Percentiles rank a stretch among this genome's conserved stretches.
phyloP scores from a whole-genome alignment of 2,329 filamentous ascomycete species.

The Nemania sp. region DNA sequence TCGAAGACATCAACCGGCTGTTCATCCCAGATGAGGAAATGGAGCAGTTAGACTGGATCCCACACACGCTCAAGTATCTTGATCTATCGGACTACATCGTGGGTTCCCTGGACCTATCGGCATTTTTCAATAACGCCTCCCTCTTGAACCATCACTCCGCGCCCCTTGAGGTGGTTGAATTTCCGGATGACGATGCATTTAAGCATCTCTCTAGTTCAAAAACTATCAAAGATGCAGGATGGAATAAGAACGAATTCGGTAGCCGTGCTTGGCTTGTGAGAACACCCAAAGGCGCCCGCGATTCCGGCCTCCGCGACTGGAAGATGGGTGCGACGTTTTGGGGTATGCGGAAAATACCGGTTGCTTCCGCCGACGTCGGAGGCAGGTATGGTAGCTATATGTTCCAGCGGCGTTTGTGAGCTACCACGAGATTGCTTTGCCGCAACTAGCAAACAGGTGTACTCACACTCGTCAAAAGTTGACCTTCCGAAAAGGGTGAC shows the following conservation, averaged over 20 bases:
- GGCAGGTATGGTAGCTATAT: constrained; percentile 83
- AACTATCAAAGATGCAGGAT: constrained; percentile 65
- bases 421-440: neutral
- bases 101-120: constrained; percentile 61
- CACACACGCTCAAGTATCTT: constrained; percentile 70
- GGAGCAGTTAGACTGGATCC: constrained; percentile 50
- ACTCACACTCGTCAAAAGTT: too few relatives aligned
- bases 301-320: constrained; percentile 68
- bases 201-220: constrained; percentile 65
- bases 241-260: constrained; percentile 72
- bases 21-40: constrained; percentile 55
- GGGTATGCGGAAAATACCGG: constrained; percentile 90
- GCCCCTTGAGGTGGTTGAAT: constrained; percentile 76
- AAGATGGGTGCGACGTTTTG: constrained; percentile 85
- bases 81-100: constrained; percentile 74
- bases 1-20: constrained; percentile 67
- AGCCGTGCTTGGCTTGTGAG: constrained; percentile 67
- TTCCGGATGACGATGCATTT: constrained; percentile 71
- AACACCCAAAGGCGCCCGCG: constrained; percentile 39
- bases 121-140: constrained; percentile 53
- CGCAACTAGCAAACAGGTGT: neutral
- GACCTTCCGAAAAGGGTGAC: too few relatives aligned
- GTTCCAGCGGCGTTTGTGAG: constrained; percentile 62
- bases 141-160: constrained; percentile 63
- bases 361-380: constrained; percentile 87